Evolutionary conservation across 164 flowering plant genomes (phyloP), one percentile per base, ranked within the genome.

Genomic region (Piper longum): DNA sequence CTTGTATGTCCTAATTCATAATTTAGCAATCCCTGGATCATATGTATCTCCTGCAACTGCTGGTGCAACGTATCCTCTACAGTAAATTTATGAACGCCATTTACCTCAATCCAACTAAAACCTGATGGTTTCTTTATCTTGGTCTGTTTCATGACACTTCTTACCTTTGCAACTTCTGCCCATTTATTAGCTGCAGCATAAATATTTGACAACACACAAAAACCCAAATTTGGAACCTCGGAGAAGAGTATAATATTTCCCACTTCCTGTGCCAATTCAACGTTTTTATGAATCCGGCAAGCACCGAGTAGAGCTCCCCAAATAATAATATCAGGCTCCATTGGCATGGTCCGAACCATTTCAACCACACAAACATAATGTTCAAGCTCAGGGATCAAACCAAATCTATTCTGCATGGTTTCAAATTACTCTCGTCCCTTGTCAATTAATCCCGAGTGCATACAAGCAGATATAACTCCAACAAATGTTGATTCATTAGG

Each of bases 281-380:
- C 62, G 36, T 69, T 62, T n/a, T 43, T 57, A 44, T 75, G 75
- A 48, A 69, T 69, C 43, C 65, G 65, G 43, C 71, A 75, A 41
- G 75, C 70, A 64, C 66, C 72, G n/a, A 72, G 69, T 62, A 75
- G 36, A 67, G 75, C 59, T n/a, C 71, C 69, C 78, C 75, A 75
- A 18, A 75, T 64, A 17, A 72, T 61, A 3, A 73, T 64, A 69
- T 75, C 75, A 0, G 78, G 75, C 36, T 66, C 12, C 16, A 67
- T 56, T 13, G 55, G 60, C 75, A 75, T 72, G 65, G 59, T 67
- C 62, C 43, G 64, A 62, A 75, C 66, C 56, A 75, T 9, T 41
- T 63, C 59, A 64, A 72, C 73, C 75, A 72, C 67, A 59, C 78
- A 72, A 57, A 75, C 70, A 62, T 69, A 72, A 17, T 75, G 73